phyloP scores from a whole-genome alignment of 2,329 filamentous ascomycete genomes.

The Exophiala sp. region DNA sequence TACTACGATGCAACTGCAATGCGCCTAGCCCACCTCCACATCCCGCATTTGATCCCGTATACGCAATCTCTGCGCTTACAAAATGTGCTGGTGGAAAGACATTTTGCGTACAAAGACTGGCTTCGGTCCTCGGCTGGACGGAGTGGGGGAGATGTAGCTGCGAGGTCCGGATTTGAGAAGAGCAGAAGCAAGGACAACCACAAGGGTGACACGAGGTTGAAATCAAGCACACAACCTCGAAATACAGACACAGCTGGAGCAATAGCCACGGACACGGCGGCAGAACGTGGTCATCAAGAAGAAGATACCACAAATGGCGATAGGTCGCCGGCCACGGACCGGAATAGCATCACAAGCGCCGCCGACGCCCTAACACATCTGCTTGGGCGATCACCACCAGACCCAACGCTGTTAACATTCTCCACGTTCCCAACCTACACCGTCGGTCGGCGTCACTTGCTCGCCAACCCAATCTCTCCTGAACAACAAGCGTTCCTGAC shows the following conservation, averaged over 20 bases:
- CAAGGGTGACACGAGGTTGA: background rate
- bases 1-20: constrained; percentile 7
- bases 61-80: constrained; percentile 51
- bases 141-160: background rate
- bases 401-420: constrained; percentile 73
- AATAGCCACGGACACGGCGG: background rate
- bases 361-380: background rate
- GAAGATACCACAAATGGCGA: background rate
- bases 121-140: constrained; percentile 2
- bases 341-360: no score
- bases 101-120: constrained; percentile 23
- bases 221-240: background rate
- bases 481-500: constrained; percentile 39
- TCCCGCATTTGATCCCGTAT: constrained; percentile 52
- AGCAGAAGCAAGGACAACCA: background rate
- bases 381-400: constrained; percentile 41
- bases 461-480: constrained; percentile 30
- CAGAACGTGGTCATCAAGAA: background rate
- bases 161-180: background rate
- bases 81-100: constrained; percentile 40
- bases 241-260: background rate
- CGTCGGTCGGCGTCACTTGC: constrained; percentile 71
- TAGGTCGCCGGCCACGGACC: background rate
- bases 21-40: constrained; percentile 48
- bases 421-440: constrained; percentile 80